A percentile compares a stretch with the other conserved stretches of the same genome.
These are phyloP conservation scores for Diplotaxis tenuifolia DNA, from an alignment of 345 rosid species.

Conservation along the genomic window DNA sequence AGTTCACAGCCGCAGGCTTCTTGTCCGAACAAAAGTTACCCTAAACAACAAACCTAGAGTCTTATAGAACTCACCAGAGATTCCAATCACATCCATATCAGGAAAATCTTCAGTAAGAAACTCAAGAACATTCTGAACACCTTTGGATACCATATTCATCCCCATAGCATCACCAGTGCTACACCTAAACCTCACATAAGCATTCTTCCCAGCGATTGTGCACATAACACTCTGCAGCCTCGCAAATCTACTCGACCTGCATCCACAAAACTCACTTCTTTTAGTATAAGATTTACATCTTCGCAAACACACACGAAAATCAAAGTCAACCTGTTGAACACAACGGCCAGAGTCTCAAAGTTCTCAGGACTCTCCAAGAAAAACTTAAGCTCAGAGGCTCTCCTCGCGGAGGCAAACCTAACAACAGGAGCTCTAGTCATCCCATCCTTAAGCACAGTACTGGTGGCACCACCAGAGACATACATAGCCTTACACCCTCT, in stretches of 20 bases:
- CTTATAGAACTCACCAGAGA: constrained; percentile 52
- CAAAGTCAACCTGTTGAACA: constrained; percentile 62
- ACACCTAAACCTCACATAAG: constrained; percentile 68
- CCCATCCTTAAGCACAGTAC: constrained; percentile 60
- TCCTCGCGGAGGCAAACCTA: constrained; percentile 50
- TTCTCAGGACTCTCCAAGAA: constrained; percentile 69
- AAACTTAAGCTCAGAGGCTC: constrained; percentile 76
- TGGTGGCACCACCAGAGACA: constrained; percentile 70
- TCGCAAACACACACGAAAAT: too few relatives aligned
- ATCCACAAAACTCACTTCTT: neutral
- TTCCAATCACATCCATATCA: constrained; percentile 80
- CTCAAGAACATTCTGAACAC: constrained; percentile 89
- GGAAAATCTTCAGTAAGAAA: constrained; percentile 71
- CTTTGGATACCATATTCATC: constrained; percentile 96
- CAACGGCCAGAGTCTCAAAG: constrained; percentile 60
- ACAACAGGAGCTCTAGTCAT: constrained; percentile 92
- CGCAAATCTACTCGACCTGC: constrained; percentile 80
- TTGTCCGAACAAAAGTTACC: constrained; percentile 88
- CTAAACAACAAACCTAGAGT: too few relatives aligned
- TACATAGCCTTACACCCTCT: constrained; percentile 93
- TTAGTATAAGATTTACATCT: too few relatives aligned
- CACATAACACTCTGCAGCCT: constrained; percentile 64
- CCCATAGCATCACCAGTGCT: constrained; percentile 99
- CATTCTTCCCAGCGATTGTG: constrained; percentile 74
- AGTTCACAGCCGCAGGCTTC: constrained; percentile 94